Evolutionary conservation across 1,284 basidiomycete genomes (phyloP).

Genomic region (Cutaneotrichosporon spelunceum): DNA sequence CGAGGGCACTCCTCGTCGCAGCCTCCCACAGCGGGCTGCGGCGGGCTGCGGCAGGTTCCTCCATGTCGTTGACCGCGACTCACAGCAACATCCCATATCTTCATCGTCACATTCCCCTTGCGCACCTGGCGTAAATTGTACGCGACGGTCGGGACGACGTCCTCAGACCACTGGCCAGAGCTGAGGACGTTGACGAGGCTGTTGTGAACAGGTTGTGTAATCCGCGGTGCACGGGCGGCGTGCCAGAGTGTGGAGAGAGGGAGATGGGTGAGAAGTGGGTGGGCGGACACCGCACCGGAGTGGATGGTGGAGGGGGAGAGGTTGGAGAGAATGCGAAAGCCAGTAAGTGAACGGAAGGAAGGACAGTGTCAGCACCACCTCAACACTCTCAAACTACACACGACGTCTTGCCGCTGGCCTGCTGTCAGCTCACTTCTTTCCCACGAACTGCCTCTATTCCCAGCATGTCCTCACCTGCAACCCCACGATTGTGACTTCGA

Average conservation of each 20-base stretch:
- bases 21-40: too few relatives aligned
- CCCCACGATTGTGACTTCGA: conserved; percentile 91
- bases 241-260: neutral
- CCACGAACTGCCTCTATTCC: neutral
- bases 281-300: neutral
- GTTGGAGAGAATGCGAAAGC: neutral
- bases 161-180: conserved; percentile 88
- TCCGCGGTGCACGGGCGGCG: too few relatives aligned
- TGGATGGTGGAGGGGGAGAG: neutral
- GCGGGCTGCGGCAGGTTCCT: too few relatives aligned
- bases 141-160: conserved; percentile 88
- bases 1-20: too few relatives aligned
- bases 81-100: conserved; percentile 88
- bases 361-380: conserved; percentile 11
- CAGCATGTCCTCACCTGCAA: conserved; percentile 69
- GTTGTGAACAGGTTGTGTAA: neutral
- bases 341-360: neutral
- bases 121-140: conserved; percentile 70
- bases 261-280: neutral
- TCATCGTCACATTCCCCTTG: conserved; percentile 85
- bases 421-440: conserved; percentile 8
- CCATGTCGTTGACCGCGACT: conserved; percentile 23
- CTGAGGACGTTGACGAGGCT: conserved; percentile 79
- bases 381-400: conserved; percentile 38
- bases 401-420: conserved; percentile 92